A percentile compares a stretch with the other conserved stretches of the same genome.
phyloP scores from a whole-genome alignment of 495 filamentous ascomycete genomes.

The Chlorociboria aeruginascens region DNA sequence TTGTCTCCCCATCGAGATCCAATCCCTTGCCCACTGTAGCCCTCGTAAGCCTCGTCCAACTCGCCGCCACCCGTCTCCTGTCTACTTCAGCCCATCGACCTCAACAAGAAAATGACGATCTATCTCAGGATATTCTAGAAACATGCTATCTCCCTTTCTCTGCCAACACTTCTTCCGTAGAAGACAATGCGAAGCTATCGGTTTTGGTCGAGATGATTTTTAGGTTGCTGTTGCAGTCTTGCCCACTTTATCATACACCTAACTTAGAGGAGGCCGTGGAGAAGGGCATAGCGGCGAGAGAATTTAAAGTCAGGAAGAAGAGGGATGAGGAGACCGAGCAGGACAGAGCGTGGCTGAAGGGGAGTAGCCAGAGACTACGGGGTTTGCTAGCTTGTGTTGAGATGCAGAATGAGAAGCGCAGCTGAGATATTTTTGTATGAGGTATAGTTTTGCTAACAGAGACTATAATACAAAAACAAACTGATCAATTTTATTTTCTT shows the following conservation, averaged over 20 bases:
- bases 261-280: constrained; percentile 41
- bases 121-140: constrained; percentile 50
- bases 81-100: constrained; percentile 39
- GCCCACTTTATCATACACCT: constrained; percentile 30
- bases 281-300: constrained; percentile 50
- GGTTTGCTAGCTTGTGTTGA: not conserved
- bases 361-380: not conserved
- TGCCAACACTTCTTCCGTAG: constrained; percentile 46
- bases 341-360: constrained; percentile 7
- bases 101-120: constrained; percentile 19
- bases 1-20: constrained; percentile 41
- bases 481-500: too few relatives aligned
- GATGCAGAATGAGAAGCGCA: too few relatives aligned
- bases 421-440: too few relatives aligned
- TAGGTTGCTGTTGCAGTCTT: constrained; percentile 37
- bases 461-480: too few relatives aligned
- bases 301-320: constrained; percentile 20
- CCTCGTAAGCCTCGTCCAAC: constrained; percentile 51
- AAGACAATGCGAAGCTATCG: constrained; percentile 73
- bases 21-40: constrained; percentile 34
- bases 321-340: constrained; percentile 19
- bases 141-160: constrained; percentile 59
- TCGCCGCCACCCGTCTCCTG: constrained; percentile 50
- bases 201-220: constrained; percentile 63
- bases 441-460: too few relatives aligned